Evolutionary conservation across 2,329 filamentous ascomycete genomes (phyloP).

Genomic region (Geoglossum cookeanum): DNA sequence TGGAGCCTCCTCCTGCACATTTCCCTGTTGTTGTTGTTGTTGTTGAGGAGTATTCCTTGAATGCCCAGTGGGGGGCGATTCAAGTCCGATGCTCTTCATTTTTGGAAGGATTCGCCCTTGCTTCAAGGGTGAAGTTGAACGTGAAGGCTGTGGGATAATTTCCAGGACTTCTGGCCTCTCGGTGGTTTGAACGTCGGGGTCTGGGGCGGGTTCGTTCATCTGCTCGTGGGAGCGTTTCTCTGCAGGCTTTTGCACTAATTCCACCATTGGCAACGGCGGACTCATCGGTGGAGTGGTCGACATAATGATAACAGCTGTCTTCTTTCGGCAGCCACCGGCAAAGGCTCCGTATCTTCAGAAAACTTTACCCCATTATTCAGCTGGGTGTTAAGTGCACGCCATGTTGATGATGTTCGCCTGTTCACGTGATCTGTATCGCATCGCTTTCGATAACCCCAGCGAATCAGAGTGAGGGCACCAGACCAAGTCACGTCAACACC

Average conservation of each 20-base stretch:
- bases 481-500: not conserved
- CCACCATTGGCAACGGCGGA: not conserved
- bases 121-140: not conserved
- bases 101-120: not conserved
- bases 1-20: not conserved
- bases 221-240: not conserved
- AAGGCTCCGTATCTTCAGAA: not conserved
- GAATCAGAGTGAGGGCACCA: not conserved
- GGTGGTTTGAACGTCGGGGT: not conserved
- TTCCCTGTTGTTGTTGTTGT: not conserved
- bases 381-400: not conserved
- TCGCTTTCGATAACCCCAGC: not conserved
- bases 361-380: not conserved
- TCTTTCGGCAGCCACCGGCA: no score
- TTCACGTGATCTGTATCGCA: not conserved
- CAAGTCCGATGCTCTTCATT: not conserved
- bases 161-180: not conserved
- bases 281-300: not conserved
- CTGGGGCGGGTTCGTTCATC: not conserved
- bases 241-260: not conserved
- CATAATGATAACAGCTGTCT: not conserved
- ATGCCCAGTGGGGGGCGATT: not conserved
- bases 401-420: not conserved
- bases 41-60: not conserved
- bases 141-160: not conserved